Evolutionary conservation across 75 land plant species (phyloP), one percentile per base, ranked within the genome.

Genomic region (Sequoiadendron giganteum): DNA sequence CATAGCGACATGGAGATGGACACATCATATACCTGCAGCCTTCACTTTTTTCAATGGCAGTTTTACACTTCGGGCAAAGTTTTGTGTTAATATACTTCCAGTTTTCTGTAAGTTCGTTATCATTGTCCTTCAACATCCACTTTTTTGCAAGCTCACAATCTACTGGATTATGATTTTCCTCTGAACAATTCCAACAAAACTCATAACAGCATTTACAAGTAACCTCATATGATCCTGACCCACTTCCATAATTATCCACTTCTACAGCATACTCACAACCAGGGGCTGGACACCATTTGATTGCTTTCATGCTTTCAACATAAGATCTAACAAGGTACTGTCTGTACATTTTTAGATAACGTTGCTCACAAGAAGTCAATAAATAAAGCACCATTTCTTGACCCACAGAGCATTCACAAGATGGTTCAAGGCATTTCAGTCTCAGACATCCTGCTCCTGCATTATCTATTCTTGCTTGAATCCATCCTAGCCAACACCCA

Each of bases 251-350:
- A 19, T 52, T 55, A 16, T 2, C 80, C 56, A 92, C 86, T 87
- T 88, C 86, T 55, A 92, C 92, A 70, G 90, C 91, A 80, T 75
- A 92, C 65, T 90, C 90, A 90, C 93, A 92, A n/a, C 86, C 87
- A 39, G 91, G 93, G 3, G 92, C 91, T 13, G 91, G 93, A 78
- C 91, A 92, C 93, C 93, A 92, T 88, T 92, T 90, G 19, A 77
- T 7, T 1, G 3, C 8, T 36, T 1, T 77, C 0, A 39, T 77
- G 38, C 7, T 15, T 38, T 77, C 80, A 38, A 77, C 42, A 38
- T 77, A 77, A 14, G 42, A 77, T 1, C 43, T 78, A 38, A 78
- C 43, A 78, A 78, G 6, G 21, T 78, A 78, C 9, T 5, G 5
- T 39, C 21, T 40, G 1, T 78, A 78, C 19, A 5, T 39, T 16